Percentiles rank a stretch among this genome's conserved stretches.
phyloP scores from a whole-genome alignment of 768 basidiomycete species.

The Psilocybe subaeruginosa region DNA sequence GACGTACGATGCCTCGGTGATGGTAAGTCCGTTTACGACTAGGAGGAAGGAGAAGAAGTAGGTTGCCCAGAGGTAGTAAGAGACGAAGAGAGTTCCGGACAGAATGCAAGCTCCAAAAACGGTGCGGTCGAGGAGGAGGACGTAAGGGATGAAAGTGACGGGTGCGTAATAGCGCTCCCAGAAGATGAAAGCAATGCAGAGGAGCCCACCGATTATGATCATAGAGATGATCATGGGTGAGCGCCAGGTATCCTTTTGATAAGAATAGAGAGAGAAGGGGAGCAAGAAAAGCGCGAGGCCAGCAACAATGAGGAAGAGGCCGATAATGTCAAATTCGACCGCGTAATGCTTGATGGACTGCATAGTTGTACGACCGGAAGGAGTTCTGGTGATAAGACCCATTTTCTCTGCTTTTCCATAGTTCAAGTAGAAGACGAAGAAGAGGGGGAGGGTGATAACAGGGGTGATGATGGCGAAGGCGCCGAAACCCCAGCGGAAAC shows the following conservation, averaged over 20 bases:
- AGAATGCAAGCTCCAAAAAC: conserved; percentile 5
- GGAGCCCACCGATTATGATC: conserved; percentile 1
- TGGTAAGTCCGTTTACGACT: conserved; percentile 4
- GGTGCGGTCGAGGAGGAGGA: conserved; percentile 6
- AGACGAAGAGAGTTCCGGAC: background rate
- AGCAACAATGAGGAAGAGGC: conserved; percentile 1
- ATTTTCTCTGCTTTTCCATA: conserved; percentile 4
- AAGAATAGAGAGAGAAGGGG: conserved; percentile 7
- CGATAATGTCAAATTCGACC: conserved; percentile 1
- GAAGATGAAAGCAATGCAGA: conserved; percentile 1
- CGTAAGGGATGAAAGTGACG: conserved; percentile 1
- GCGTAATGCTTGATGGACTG: background rate
- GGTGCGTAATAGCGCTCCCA: background rate
- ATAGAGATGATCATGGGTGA: conserved; percentile 4
- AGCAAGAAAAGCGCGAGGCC: conserved; percentile 7
- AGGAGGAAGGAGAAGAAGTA: conserved; percentile 7
- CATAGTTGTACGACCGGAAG: background rate
- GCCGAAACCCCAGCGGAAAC: conserved; percentile 7
- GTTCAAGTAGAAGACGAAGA: conserved; percentile 5
- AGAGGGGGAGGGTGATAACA: background rate
- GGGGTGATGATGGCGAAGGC: conserved; percentile 2
- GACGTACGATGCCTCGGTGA: conserved; percentile 8
- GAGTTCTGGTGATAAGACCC: background rate
- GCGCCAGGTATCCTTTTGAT: background rate
- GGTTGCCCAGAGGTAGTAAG: conserved; percentile 2